These are phyloP conservation scores for Senna siamea DNA, from an alignment of 306 rosid species.

Conservation along the genomic window DNA sequence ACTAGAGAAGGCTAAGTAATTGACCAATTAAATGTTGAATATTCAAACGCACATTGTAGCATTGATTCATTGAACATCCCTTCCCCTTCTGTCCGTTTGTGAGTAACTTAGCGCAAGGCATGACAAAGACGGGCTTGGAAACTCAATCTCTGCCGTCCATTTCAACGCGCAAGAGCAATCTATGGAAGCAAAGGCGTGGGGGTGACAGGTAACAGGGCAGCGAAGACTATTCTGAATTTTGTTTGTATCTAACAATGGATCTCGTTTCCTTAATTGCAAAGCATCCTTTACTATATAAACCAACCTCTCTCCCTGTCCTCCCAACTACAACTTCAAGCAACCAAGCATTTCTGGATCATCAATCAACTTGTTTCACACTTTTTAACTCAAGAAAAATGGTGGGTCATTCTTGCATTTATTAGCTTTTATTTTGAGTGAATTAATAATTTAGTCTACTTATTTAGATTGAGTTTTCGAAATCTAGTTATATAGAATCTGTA, in stretches of 20 bases:
- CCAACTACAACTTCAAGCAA: constrained; percentile 34
- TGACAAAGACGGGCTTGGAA: background rate
- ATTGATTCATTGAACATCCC: constrained; percentile 16
- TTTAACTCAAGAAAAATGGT: constrained; percentile 42
- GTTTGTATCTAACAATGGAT: too few relatives aligned
- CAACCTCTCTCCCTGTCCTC: background rate
- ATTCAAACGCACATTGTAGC: background rate
- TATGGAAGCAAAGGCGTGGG: constrained; percentile 17
- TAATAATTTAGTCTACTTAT: background rate
- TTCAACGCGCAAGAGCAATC: constrained; percentile 22
- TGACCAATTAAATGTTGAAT: background rate
- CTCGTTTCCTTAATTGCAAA: constrained; percentile 37
- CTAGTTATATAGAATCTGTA: too few relatives aligned
- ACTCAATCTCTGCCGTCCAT: constrained; percentile 45
- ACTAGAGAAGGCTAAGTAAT: background rate
- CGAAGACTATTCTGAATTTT: background rate
- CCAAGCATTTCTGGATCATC: constrained; percentile 22
- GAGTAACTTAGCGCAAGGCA: background rate
- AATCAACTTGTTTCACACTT: background rate
- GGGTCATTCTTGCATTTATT: constrained; percentile 26
- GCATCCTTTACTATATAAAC: constrained; percentile 43
- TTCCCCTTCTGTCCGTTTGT: background rate
- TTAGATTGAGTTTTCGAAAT: too few relatives aligned
- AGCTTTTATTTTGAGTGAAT: background rate
- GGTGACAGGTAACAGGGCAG: constrained; percentile 23